A percentile compares a stretch with the other conserved stretches of the same genome.
phyloP scores from a whole-genome alignment of 2,329 filamentous ascomycete genomes.

The Chaetomium sp. region DNA sequence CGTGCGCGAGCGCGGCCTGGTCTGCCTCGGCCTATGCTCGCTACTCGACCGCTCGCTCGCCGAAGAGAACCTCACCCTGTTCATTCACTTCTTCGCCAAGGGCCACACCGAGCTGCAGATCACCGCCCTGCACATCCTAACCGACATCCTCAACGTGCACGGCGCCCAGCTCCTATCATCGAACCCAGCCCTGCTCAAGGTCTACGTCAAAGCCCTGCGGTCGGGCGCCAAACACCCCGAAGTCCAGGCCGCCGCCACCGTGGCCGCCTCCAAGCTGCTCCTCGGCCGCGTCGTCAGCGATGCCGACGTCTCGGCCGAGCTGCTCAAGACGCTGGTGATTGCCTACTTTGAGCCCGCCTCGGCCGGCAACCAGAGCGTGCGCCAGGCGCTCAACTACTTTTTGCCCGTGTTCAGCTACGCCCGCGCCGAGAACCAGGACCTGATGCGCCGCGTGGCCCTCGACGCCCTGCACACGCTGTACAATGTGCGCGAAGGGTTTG shows the following conservation, averaged over 20 bases:
- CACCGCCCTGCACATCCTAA: conserved; percentile 83
- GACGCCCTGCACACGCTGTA: conserved; percentile 69
- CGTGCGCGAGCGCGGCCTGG: conserved; percentile 80
- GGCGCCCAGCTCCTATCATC: conserved; percentile 67
- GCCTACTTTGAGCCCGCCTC: conserved; percentile 88
- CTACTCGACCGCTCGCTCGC: conserved; percentile 87
- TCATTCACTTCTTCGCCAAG: conserved; percentile 93
- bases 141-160: conserved; percentile 86
- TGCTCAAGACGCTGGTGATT: conserved; percentile 79
- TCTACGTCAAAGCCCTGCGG: conserved; percentile 78
- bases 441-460: conserved; percentile 70
- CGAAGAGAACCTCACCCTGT: conserved; percentile 83
- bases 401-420: conserved; percentile 91
- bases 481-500: conserved; percentile 63
- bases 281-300: conserved; percentile 74
- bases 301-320: conserved; percentile 56
- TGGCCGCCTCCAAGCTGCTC: conserved; percentile 79
- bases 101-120: conserved; percentile 86
- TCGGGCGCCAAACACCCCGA: conserved; percentile 61
- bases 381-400: conserved; percentile 89
- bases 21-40: conserved; percentile 86
- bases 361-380: conserved; percentile 68
- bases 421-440: conserved; percentile 69
- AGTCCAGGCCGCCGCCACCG: conserved; percentile 74
- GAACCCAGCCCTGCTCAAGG: conserved; percentile 67